These are phyloP conservation scores for Candida easanensis DNA, from an alignment of 805 yeast genomes.

Conservation along the genomic window DNA sequence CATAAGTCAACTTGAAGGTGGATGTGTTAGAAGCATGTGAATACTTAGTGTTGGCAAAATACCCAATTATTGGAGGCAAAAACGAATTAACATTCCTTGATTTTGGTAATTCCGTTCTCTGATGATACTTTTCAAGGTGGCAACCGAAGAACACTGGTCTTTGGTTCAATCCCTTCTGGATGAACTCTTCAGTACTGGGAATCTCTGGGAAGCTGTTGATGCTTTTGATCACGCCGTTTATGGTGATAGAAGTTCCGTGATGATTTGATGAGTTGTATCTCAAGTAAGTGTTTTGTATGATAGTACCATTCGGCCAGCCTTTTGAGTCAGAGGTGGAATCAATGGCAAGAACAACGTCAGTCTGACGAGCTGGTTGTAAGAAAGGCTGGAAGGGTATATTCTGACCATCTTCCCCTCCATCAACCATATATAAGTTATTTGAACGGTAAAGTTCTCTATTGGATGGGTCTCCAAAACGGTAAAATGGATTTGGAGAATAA, in stretches of 20 bases:
- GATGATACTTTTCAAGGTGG: slow-evolving; percentile 20
- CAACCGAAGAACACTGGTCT: slow-evolving; percentile 86
- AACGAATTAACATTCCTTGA: slow-evolving; percentile 15
- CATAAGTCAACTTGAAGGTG: slow-evolving; percentile 55
- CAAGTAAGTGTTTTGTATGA: slow-evolving; percentile 34
- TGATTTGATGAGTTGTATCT: slow-evolving; percentile 24
- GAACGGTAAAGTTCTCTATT: slow-evolving; percentile 26
- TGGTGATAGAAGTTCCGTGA: slow-evolving; percentile 29
- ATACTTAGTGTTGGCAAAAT: slow-evolving; percentile 44
- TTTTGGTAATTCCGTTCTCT: slow-evolving; percentile 12
- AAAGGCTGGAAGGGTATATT: slow-evolving; percentile 69
- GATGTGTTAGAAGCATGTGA: slow-evolving; percentile 50
- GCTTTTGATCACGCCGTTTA: slow-evolving; percentile 33
- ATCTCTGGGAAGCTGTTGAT: slow-evolving; percentile 62
- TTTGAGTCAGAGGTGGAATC: slow-evolving; percentile 53
- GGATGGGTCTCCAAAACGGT: slow-evolving; percentile 25
- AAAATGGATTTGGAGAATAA: slow-evolving; percentile 62
- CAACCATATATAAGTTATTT: slow-evolving; percentile 49
- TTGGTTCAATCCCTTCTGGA: slow-evolving; percentile 46
- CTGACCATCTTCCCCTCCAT: slow-evolving; percentile 79
- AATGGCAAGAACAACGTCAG: slow-evolving; percentile 63
- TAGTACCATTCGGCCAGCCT: slow-evolving; percentile 62
- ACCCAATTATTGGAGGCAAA: slow-evolving; percentile 53
- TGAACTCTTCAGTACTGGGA: slow-evolving; percentile 50
- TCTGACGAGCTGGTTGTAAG: slow-evolving; percentile 54